Percentiles rank a stretch among this genome's conserved stretches.
phyloP scores from a whole-genome alignment of 768 basidiomycete genomes.

The Russula virescens region DNA sequence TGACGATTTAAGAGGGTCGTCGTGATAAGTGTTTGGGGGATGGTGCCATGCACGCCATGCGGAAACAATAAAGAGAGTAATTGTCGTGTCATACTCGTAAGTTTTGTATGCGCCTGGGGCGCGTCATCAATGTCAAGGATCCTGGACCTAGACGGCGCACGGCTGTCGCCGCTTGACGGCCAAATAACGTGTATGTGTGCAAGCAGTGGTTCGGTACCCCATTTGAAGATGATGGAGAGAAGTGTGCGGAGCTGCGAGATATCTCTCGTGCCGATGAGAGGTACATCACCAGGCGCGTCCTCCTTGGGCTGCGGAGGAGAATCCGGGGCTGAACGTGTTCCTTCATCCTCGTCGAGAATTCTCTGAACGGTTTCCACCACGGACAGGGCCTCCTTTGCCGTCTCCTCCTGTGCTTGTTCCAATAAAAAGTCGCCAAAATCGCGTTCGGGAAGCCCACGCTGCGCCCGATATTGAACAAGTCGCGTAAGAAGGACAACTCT shows the following conservation, averaged over 20 bases:
- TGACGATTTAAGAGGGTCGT: slow-evolving; percentile 56
- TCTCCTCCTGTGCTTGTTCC: slow-evolving; percentile 19
- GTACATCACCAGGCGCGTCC: slow-evolving; percentile 21
- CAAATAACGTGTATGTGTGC: slow-evolving; percentile 37
- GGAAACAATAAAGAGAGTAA: slow-evolving; percentile 52
- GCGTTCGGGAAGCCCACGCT: slow-evolving; percentile 12
- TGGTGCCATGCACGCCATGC: slow-evolving; percentile 39
- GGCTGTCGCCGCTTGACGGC: slow-evolving; percentile 31
- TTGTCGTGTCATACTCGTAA: slow-evolving; percentile 40
- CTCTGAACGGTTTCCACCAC: slow-evolving; percentile 22
- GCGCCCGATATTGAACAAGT: slow-evolving; percentile 18
- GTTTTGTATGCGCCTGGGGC: slow-evolving; percentile 38
- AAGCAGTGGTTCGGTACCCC: slow-evolving; percentile 58
- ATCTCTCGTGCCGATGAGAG: slow-evolving; percentile 61
- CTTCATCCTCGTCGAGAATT: slow-evolving; percentile 18
- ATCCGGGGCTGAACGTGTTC: neutral
- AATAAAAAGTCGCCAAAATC: slow-evolving; percentile 4
- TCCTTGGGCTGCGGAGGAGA: neutral
- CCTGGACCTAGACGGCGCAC: slow-evolving; percentile 27
- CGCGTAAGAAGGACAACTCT: slow-evolving; percentile 15
- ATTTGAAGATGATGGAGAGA: slow-evolving; percentile 62
- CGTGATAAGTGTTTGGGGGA: slow-evolving; percentile 54
- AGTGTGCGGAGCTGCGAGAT: slow-evolving; percentile 56
- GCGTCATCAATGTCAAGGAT: slow-evolving; percentile 43
- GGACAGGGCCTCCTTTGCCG: slow-evolving; percentile 16